These are phyloP conservation scores for Ganoderma sinense DNA, from an alignment of 1,284 basidiomycete genomes.

Conservation along the genomic window DNA sequence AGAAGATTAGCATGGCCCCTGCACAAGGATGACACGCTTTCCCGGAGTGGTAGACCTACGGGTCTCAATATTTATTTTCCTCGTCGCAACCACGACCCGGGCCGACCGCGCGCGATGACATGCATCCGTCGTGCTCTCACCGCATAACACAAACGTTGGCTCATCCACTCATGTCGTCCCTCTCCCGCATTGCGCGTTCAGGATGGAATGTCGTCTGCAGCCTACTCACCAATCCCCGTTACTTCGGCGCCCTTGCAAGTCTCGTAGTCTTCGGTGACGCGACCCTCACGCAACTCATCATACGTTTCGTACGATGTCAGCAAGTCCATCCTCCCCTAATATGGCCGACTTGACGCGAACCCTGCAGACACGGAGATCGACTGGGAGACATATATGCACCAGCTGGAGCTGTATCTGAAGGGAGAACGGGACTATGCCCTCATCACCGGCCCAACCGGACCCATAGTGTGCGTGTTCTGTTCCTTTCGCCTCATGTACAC, in stretches of 20 bases:
- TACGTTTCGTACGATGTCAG: constrained; percentile 81
- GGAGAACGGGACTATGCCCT: constrained; percentile 90
- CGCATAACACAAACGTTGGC: neutral
- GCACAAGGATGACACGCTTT: constrained; percentile 33
- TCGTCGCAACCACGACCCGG: neutral
- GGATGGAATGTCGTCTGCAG: constrained; percentile 17
- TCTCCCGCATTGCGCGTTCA: constrained; percentile 7
- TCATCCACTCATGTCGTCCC: constrained; percentile 16
- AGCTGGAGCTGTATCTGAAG: constrained; percentile 80
- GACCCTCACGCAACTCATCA: constrained; percentile 78
- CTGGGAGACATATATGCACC: constrained; percentile 93
- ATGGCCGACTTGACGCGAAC: constrained; percentile 20
- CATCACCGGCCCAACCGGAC: constrained; percentile 92
- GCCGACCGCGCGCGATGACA: neutral
- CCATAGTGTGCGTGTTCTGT: constrained; percentile 80
- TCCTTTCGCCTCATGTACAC: neutral
- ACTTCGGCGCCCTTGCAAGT: constrained; percentile 71
- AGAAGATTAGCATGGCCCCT: constrained; percentile 33
- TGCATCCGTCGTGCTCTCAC: neutral
- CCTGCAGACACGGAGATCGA: constrained; percentile 97
- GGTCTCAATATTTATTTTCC: constrained; percentile 32
- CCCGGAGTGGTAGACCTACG: constrained; percentile 33
- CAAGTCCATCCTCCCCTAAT: constrained; percentile 16
- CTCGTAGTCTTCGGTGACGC: constrained; percentile 78
- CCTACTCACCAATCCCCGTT: constrained; percentile 64